Evolutionary conservation across 1,139 yeast species (phyloP), one percentile per base, ranked within the genome.

Genomic region (Diutina ranongensis): DNA sequence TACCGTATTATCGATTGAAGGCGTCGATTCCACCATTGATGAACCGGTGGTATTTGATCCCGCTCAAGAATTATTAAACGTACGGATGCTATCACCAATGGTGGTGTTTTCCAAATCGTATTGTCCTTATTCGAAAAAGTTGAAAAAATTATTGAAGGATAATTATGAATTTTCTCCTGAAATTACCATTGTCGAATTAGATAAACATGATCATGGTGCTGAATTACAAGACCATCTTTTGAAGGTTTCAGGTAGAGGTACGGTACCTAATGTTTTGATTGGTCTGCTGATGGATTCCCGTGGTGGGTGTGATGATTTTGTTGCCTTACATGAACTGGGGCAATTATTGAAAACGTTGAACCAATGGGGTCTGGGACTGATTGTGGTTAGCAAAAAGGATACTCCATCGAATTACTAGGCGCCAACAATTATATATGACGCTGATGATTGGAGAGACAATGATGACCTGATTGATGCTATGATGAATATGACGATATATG

Each of bases 241-340:
- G 12, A 67, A 68, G 45, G 62, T 71, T 45, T 71, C 84, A 2
- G 83, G 83, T 2, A 71, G 92, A 56, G 61, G 58, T 19, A 83
- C 92, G 0, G 94, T 83, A 4, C 94, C 94, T 27, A 83, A 83
- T 54, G 70, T 83, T 18, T 64, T 82, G 45, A 68, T 83, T 46
- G 82, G 82, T 44, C 76, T 78, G 1, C 57, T 66, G 15, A 55
- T 54, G 41, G 63, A 70, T 46, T 78, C 86, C 45, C 70, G 79
- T 56, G 94, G 92, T 34, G 94, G 92, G 2, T 76, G 78, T 46
- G 97, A 88, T 61, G 97, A 87, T 51, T 78, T 92, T 58, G 67
- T 64, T 33, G 71, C 65, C 41, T 65, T 85, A 50, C 92, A 86
- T 55, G 67, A 68, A 22, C 65, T 68, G 2, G 81, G 80, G 40